phyloP scores from a whole-genome alignment of 768 basidiomycete genomes.

The Trametes coccinea region DNA sequence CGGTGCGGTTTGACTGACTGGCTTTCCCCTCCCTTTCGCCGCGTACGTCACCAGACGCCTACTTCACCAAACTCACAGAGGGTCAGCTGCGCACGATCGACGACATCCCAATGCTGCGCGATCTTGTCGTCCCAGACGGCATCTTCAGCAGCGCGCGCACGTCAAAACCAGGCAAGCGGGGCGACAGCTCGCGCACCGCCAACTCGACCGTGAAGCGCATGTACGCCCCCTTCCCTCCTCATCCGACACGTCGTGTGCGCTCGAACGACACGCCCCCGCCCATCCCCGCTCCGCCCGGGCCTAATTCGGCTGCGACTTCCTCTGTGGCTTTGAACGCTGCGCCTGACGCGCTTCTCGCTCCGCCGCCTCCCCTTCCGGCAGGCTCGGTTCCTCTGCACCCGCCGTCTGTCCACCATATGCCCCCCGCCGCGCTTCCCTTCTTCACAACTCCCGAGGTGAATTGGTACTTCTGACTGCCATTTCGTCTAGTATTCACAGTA shows the following conservation, averaged over 20 bases:
- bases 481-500: conserved; percentile 18
- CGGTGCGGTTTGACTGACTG: background rate
- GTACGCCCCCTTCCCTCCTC: conserved; percentile 43
- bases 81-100: conserved; percentile 73
- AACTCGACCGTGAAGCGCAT: conserved; percentile 37
- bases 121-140: conserved; percentile 65
- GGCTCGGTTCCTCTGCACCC: conserved; percentile 14
- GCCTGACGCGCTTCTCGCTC: conserved; percentile 8
- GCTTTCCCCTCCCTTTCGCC: background rate
- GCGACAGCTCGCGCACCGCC: conserved; percentile 19
- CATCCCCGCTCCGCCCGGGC: conserved; percentile 2
- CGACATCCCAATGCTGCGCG: conserved; percentile 57
- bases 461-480: conserved; percentile 18
- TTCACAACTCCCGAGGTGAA: conserved; percentile 17
- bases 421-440: conserved; percentile 13
- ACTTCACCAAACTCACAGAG: conserved; percentile 77
- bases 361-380: conserved; percentile 8
- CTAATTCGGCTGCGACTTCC: conserved; percentile 9
- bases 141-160: conserved; percentile 61
- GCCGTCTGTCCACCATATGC: conserved; percentile 4
- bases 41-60: conserved; percentile 57
- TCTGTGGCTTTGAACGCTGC: background rate
- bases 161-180: conserved; percentile 23
- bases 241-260: conserved; percentile 19
- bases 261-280: conserved; percentile 16